A percentile compares a stretch with the other conserved stretches of the same genome.
Conservation (phyloP, 169 alveolate species). For the Cryptosporidium tyzzeri region DNA sequence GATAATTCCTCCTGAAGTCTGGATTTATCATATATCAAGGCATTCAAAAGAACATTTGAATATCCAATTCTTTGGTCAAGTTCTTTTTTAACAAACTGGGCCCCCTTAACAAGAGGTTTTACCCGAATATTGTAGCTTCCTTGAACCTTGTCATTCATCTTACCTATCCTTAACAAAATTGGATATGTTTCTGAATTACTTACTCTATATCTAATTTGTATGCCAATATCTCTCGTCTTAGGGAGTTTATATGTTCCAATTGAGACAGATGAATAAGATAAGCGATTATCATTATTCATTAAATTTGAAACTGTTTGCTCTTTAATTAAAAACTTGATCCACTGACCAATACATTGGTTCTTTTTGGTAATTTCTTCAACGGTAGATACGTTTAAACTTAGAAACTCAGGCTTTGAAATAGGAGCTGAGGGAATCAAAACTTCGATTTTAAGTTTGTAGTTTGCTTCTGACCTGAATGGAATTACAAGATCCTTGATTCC, state of each 20-base stretch:
- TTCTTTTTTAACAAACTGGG: conserved; percentile 11
- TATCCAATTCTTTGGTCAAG: conserved; percentile 44
- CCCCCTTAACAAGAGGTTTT: conserved; percentile 15
- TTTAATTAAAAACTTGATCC: conserved; percentile 29
- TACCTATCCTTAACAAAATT: conserved; percentile 22
- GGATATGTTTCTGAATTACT: conserved; percentile 36
- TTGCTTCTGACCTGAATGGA: conserved; percentile 13
- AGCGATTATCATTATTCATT: background rate
- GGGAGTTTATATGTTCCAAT: conserved; percentile 39
- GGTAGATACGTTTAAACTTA: conserved; percentile 13
- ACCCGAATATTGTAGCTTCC: conserved; percentile 21
- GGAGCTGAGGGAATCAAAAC: conserved; percentile 37
- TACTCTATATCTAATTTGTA: conserved; percentile 50
- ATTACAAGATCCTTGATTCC: conserved; percentile 7
- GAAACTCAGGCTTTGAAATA: conserved; percentile 44
- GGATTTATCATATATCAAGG: conserved; percentile 51
- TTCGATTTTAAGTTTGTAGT: conserved; percentile 23
- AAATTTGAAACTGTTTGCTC: background rate
- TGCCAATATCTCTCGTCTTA: background rate
- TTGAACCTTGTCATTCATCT: conserved; percentile 19
- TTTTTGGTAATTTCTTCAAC: conserved; percentile 16
- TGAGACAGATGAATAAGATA: conserved; percentile 38
- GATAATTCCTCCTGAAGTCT: conserved; percentile 12
- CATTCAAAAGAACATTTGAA: conserved; percentile 22
- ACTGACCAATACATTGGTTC: conserved; percentile 50